These are phyloP conservation scores for Passalora sequoiae DNA, from an alignment of 2,329 filamentous ascomycete species.

Conservation along the genomic window DNA sequence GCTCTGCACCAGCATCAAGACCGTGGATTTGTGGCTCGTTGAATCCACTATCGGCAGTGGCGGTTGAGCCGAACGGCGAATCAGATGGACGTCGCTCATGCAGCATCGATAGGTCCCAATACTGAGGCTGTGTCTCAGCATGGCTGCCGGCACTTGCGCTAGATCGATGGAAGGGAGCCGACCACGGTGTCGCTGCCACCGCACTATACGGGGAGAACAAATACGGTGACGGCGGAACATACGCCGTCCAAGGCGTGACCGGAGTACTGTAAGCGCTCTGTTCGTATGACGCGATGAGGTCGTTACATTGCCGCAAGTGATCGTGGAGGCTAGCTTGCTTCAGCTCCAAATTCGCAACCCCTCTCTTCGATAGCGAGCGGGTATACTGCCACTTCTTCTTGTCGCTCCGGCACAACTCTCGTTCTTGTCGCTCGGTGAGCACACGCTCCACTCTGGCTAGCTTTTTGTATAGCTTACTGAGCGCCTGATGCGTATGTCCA, in stretches of 20 bases:
- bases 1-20: conserved; percentile 8
- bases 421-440: conserved; percentile 21
- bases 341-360: conserved; percentile 21
- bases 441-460: conserved; percentile 23
- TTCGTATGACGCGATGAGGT: conserved; percentile 25
- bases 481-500: conserved; percentile 23
- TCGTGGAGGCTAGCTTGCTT: conserved; percentile 25
- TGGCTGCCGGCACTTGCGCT: conserved; percentile 1
- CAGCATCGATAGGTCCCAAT: conserved; percentile 31
- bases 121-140: conserved; percentile 20
- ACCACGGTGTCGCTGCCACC: conserved; percentile 16
- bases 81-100: conserved; percentile 21
- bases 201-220: conserved; percentile 21
- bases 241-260: conserved; percentile 20
- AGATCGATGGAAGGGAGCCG: conserved; percentile 6
- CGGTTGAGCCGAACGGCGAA: conserved; percentile 20
- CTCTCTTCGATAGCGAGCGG: conserved; percentile 20
- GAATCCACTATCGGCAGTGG: conserved; percentile 29
- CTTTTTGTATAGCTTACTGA: conserved; percentile 29
- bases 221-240: conserved; percentile 22
- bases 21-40: conserved; percentile 21
- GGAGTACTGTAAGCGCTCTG: conserved; percentile 15
- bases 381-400: conserved; percentile 30
- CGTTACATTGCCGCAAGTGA: conserved; percentile 24
- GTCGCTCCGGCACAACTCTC: conserved; percentile 22